Evolutionary conservation across 2,329 filamentous ascomycete genomes (phyloP), one percentile per base, ranked within the genome.

Genomic region (Pyrenophora seminiperda): DNA sequence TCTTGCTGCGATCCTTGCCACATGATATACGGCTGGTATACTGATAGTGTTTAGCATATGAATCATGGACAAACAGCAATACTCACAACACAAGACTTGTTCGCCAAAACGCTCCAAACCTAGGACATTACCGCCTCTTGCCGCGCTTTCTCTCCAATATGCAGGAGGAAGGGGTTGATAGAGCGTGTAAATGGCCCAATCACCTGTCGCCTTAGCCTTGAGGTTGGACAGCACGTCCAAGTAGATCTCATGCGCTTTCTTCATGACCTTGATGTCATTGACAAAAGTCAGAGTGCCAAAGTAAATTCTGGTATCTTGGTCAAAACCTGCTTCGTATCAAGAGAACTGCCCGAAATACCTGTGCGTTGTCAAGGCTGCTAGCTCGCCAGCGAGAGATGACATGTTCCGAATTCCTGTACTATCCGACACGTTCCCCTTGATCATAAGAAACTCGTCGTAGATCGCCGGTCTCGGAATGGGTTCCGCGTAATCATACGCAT

Each of bases 71-170:
- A 9, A 27, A 5, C 3, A 9, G 10, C 9, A 2, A 10, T 19
- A 56, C 62, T 61, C 42, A 64, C 63, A 20, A 36, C 62, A 62
- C 18, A 61, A 22, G 3, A 58, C 44, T 31, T 56, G 52, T 1
- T 48, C 48, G 11, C 50, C 45, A 34, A 65, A 65, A 2, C 60
- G 60, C 22, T 65, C 62, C 9, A 78, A 59, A 3, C 72, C 73
- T 24, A 77, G 63, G 39, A 78, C 68, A 53, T 75, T 76, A 32
- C 73, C 74, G 45, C 76, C 73, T 41, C 66, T 71, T 27, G 65
- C 65, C 4, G 51, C 50, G 20, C 71, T 73, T 11, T 73, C 59
- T 41, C 67, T 54, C 38, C 62, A 66, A 50, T 73, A 70, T 3
- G 73, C 56, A n/a, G 69, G 68, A 10, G 76, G 72, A 19, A 78